Evolutionary conservation across 495 filamentous ascomycete genomes (phyloP).

Genomic region (Glutinoglossum americanum): DNA sequence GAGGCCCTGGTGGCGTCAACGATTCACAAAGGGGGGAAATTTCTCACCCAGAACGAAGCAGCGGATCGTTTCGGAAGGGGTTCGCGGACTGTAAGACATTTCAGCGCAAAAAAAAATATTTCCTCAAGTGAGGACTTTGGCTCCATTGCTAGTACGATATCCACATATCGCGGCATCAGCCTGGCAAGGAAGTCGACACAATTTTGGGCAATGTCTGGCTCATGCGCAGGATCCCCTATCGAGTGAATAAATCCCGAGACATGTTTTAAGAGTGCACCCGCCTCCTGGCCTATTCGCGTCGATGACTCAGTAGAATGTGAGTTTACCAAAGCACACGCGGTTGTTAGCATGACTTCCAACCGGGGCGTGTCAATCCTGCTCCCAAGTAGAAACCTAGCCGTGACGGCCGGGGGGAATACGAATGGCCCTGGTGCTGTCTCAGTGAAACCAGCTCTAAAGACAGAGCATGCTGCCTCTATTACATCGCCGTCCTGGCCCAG

Average conservation of each 20-base stretch:
- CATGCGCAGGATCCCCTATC: constrained; percentile 40
- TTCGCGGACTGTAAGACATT: constrained; percentile 48
- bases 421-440: constrained; percentile 59
- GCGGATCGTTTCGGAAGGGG: constrained; percentile 63
- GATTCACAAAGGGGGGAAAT: constrained; percentile 9
- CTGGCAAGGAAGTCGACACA: constrained; percentile 51
- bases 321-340: constrained; percentile 53
- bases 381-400: constrained; percentile 47
- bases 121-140: constrained; percentile 32
- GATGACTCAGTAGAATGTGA: constrained; percentile 32
- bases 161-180: constrained; percentile 40
- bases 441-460: constrained; percentile 57
- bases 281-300: constrained; percentile 21
- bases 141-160: constrained; percentile 30
- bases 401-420: constrained; percentile 47
- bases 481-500: constrained; percentile 36
- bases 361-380: constrained; percentile 42
- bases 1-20: neutral
- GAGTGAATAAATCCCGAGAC: constrained; percentile 40
- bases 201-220: constrained; percentile 63
- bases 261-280: constrained; percentile 37
- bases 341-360: constrained; percentile 51
- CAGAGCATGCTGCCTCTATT: constrained; percentile 52
- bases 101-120: constrained; percentile 58
- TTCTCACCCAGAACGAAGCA: constrained; percentile 56